Percentiles rank a stretch among this genome's conserved stretches.
These are phyloP conservation scores for Rhodosporidiobolus odoratus DNA, from an alignment of 768 basidiomycete genomes.

Conservation along the genomic window DNA sequence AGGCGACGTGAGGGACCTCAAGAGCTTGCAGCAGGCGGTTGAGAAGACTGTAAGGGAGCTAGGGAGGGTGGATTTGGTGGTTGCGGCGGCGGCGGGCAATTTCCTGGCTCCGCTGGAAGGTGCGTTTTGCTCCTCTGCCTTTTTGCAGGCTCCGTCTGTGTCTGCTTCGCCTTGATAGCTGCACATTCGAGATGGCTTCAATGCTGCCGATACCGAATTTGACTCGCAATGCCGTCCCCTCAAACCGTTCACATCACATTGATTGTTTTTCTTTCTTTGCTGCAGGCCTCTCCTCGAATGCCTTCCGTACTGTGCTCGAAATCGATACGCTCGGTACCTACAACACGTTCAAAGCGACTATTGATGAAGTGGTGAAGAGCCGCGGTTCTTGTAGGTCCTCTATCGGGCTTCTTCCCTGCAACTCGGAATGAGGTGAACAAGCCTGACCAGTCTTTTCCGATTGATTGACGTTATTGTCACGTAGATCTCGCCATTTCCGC, in stretches of 20 bases:
- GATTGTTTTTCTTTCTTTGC: background rate
- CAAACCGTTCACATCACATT: background rate
- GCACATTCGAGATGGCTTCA: background rate
- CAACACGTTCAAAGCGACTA: conserved; percentile 89
- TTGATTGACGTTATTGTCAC: too few relatives aligned
- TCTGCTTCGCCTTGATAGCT: background rate
- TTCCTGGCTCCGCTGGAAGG: conserved; percentile 77
- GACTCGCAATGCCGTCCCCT: too few relatives aligned
- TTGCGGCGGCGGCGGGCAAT: conserved; percentile 96
- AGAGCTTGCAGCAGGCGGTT: conserved; percentile 67
- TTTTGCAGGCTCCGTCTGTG: background rate
- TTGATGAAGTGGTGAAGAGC: conserved; percentile 63
- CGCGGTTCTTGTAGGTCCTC: conserved; percentile 49
- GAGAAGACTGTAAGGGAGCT: conserved; percentile 66
- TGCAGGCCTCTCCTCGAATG: conserved; percentile 67
- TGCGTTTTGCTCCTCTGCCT: background rate
- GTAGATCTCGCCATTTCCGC: conserved; percentile 70
- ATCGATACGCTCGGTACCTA: conserved; percentile 91
- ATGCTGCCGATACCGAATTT: too few relatives aligned
- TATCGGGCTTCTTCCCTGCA: background rate
- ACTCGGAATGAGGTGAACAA: background rate
- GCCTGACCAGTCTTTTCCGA: too few relatives aligned
- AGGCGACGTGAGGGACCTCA: conserved; percentile 77
- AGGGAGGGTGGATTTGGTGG: conserved; percentile 88
- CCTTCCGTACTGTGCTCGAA: conserved; percentile 84